These are phyloP conservation scores for Jamesozyma piceae DNA, from an alignment of 805 yeast species.

Conservation along the genomic window DNA sequence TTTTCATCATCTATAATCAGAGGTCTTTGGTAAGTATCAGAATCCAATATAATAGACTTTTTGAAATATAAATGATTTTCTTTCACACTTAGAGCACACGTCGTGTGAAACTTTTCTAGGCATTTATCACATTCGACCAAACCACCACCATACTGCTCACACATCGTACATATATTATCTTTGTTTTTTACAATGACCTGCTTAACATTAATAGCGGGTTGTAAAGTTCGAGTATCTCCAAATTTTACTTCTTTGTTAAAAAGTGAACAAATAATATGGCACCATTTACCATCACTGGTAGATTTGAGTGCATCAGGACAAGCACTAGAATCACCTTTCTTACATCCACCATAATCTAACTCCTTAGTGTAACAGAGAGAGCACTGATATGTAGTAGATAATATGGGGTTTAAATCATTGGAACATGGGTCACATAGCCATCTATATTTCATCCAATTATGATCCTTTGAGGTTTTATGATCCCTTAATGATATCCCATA, in stretches of 20 bases:
- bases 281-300: slow-evolving; percentile 64
- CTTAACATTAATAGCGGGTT: slow-evolving; percentile 39
- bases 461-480: background rate
- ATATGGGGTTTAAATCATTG: slow-evolving; percentile 54
- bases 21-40: background rate
- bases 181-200: slow-evolving; percentile 26
- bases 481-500: slow-evolving; percentile 40
- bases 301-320: slow-evolving; percentile 61
- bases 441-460: slow-evolving; percentile 23
- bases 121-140: slow-evolving; percentile 17
- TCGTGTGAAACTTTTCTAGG: slow-evolving; percentile 13
- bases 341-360: slow-evolving; percentile 37
- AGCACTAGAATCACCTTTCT: slow-evolving; percentile 33
- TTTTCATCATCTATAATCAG: background rate
- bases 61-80: slow-evolving; percentile 10
- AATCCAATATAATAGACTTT: background rate
- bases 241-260: slow-evolving; percentile 40
- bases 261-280: slow-evolving; percentile 64
- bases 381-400: slow-evolving; percentile 52
- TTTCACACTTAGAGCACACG: slow-evolving; percentile 20
- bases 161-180: slow-evolving; percentile 35
- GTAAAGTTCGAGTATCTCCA: slow-evolving; percentile 35
- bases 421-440: slow-evolving; percentile 82
- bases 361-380: slow-evolving; percentile 53
- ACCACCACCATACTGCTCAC: slow-evolving; percentile 42